Base-by-base conservation (phyloP, 2,329 filamentous ascomycete species). In the Talaromyces sp. region DNA sequence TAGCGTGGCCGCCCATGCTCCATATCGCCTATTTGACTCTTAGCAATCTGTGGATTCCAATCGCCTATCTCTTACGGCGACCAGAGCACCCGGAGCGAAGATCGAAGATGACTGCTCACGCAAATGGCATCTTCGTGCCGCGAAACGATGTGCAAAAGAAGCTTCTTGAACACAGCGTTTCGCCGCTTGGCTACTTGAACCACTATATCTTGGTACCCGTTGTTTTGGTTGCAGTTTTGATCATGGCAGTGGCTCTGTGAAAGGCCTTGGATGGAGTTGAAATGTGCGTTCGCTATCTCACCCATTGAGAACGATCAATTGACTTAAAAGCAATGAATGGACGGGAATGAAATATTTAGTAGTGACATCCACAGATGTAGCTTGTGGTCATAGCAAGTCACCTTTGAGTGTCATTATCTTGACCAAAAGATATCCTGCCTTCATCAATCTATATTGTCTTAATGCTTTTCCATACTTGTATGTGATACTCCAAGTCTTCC, bases 121-220 rank as follows among this genome's bases (percentile, higher is more conserved):
- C 31, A 22, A 37, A 19, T 56, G 50, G 50, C 50, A 19, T 35
- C n/a, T 37, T 35, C 10, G 8, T 56, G 50, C 50, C 31, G 9
- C 50, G n/a, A n/a, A 31, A 56, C 13, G 50, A 56, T 56, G 50
- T 56, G 31, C 50, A 56, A 31, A 56, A 15, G n/a, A 56, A 56
- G 31, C 50, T 56, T 56, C 50, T 56, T 35, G 31, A 56, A 35
- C 50, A 35, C 10, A 56, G 17, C 13, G n/a, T 35, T 37, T 8
- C 17, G 19, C 50, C 50, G 2, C 50, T 56, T 22, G 50, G 50
- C n/a, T 56, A 37, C 31, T 19, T 35, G 17, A 37, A 22, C n/a
- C 50, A 56, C 35, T 56, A 56, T 37, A 35, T 35, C 31, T 37
- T 56, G 50, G 50, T 35, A 11, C 31, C 50, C 9, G n/a, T 35